A percentile compares a stretch with the other conserved stretches of the same genome.
These are phyloP conservation scores for Kodamaea sp. DNA, from an alignment of 1,139 yeast genomes.

Conservation along the genomic window DNA sequence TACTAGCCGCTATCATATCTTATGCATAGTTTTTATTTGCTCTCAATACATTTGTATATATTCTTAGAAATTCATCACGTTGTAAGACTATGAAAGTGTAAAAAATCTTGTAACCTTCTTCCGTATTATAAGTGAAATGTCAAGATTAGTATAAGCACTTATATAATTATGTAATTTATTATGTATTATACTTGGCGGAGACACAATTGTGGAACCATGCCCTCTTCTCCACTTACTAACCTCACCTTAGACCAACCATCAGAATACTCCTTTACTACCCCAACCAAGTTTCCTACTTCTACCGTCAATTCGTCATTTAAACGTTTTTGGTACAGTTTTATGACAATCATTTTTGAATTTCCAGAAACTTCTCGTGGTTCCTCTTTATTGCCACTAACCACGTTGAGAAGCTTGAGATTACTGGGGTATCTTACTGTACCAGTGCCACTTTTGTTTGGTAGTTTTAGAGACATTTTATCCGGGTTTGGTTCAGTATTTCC, in stretches of 20 bases:
- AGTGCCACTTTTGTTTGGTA: background rate
- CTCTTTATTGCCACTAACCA: conserved; percentile 1
- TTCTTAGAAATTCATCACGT: too few relatives aligned
- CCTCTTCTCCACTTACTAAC: conserved; percentile 19
- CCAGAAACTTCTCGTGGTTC: background rate
- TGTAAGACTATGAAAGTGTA: too few relatives aligned
- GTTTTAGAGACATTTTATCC: too few relatives aligned
- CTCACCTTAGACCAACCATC: conserved; percentile 46
- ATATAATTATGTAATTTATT: too few relatives aligned
- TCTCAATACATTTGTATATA: too few relatives aligned
- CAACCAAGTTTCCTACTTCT: conserved; percentile 33
- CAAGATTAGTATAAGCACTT: too few relatives aligned
- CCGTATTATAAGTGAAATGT: too few relatives aligned
- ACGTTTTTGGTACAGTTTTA: conserved; percentile 27
- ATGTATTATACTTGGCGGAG: too few relatives aligned
- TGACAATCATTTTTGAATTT: conserved; percentile 19
- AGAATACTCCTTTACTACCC: conserved; percentile 26
- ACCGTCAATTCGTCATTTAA: conserved; percentile 39
- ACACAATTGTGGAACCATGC: conserved; percentile 41
- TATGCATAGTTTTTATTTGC: too few relatives aligned
- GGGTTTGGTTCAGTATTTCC: conserved; percentile 1
- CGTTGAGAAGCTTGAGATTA: conserved; percentile 5
- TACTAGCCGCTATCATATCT: too few relatives aligned
- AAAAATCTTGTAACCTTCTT: too few relatives aligned
- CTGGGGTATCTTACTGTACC: background rate